Conservation (phyloP, 2,329 filamentous ascomycete genomes). For the Xylariaceae sp. region DNA sequence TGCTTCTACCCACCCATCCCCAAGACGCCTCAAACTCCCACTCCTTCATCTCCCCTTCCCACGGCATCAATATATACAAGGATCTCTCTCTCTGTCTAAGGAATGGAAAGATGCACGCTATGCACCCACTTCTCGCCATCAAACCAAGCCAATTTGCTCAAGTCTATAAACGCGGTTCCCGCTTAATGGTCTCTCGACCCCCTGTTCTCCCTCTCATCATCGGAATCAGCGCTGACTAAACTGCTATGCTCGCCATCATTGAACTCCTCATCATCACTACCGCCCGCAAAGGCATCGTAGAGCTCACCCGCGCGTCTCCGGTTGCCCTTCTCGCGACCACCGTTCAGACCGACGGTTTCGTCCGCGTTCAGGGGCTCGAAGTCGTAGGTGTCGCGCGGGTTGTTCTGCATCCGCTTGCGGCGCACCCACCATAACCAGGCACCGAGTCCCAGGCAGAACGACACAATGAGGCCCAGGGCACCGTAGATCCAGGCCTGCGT, state of each 20-base stretch:
- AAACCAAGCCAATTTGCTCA: not conserved
- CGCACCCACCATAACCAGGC: slow-evolving; percentile 77
- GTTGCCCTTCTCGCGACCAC: slow-evolving; percentile 38
- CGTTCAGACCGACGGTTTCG: slow-evolving; percentile 55
- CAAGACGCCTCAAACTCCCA: no score
- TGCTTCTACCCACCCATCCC: no score
- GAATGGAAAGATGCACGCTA: no score
- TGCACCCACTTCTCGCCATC: no score
- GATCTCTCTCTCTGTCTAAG: no score
- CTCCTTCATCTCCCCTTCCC: no score
- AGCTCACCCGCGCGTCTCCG: slow-evolving; percentile 74
- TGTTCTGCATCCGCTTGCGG: slow-evolving; percentile 68
- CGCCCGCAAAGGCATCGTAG: slow-evolving; percentile 95
- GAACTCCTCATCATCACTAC: slow-evolving; percentile 66
- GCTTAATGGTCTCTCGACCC: slow-evolving; percentile 14
- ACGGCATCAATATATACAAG: no score
- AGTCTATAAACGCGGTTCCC: slow-evolving; percentile 16
- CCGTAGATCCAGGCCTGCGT: slow-evolving; percentile 95
- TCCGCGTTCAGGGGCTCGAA: slow-evolving; percentile 89
- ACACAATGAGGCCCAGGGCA: slow-evolving; percentile 72
- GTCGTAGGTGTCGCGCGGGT: slow-evolving; percentile 77
- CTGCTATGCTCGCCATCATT: slow-evolving; percentile 38
- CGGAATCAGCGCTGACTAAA: slow-evolving; percentile 37
- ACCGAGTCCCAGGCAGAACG: slow-evolving; percentile 78
- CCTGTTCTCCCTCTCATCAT: slow-evolving; percentile 18